Base-by-base conservation (phyloP, 495 filamentous ascomycete species). In the Usnea hakonensis region DNA sequence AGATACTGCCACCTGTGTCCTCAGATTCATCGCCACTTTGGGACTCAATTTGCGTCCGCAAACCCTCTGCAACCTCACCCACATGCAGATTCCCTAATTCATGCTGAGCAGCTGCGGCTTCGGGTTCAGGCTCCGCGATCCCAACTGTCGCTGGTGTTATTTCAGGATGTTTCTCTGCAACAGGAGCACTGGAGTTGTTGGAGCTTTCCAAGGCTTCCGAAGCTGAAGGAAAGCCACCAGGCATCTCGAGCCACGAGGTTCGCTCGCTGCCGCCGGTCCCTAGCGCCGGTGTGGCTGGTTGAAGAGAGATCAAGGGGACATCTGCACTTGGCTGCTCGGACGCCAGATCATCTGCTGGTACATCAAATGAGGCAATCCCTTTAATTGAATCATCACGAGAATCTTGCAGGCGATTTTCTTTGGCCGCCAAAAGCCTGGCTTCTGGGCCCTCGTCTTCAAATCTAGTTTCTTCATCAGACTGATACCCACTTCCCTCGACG, bases 1-100 rank as follows among this genome's bases (percentile, higher is more conserved):
- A 96, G 54, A 93, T 80, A 72, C 88, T 93, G 36, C 79, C 76
- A 32, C 77, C 76, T 37, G 77, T 78, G n/a, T 85, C 83, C 35
- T 77, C 78, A 52, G 78, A 78, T 9, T 72, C 73, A 43, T 76
- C 73, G 26, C 68, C 69, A 35, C 68, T 71, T 33, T 67, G 57
- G 19, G 62, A 55, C 32, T 73, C 58, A 30, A 64, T 71, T 44
- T 74, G 71, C 19, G 60, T 67, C 9, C 61, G 63, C 44, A 74
- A 53, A 17, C 57, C 48, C 44, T 71, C 65, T 35, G 68, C 67
- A 36, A 73, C 64, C 13, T 72, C 62, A 17, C 72, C 72, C 21
- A 74, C 40, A 44, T 69, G 58, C 23, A 71, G 72, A 32, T 63
- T 64, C 30, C 57, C 62, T 10, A 53, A 30, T 10, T 64, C 65